These are phyloP conservation scores for Ulota crispa DNA, from an alignment of 225 moss, liverwort and hornwort genomes.

Conservation along the genomic window DNA sequence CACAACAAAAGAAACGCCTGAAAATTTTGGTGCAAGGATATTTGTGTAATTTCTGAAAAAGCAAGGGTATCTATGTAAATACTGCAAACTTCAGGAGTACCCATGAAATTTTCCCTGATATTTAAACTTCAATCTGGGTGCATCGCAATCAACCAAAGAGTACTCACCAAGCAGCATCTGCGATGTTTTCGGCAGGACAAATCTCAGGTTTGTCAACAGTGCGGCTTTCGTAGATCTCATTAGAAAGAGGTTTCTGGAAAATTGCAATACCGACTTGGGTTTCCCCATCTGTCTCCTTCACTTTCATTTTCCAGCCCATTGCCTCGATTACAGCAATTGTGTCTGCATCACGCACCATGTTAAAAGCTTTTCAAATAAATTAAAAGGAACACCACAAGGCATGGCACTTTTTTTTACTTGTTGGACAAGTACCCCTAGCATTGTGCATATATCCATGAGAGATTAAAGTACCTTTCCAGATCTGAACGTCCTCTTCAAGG, in stretches of 20 bases:
- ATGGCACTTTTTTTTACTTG: neutral
- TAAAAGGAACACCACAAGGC: neutral
- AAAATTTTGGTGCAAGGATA: too few species aligned
- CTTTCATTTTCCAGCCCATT: constrained; percentile 77
- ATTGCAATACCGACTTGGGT: constrained; percentile 73
- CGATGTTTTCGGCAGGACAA: constrained; percentile 61
- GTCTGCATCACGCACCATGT: constrained; percentile 37
- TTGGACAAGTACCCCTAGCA: neutral
- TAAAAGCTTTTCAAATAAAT: constrained; percentile 6
- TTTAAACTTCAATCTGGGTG: neutral
- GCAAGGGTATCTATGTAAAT: too few species aligned
- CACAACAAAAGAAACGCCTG: too few species aligned
- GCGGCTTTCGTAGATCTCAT: constrained; percentile 60
- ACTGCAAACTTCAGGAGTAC: too few species aligned
- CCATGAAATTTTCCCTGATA: neutral
- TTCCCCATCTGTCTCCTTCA: constrained; percentile 53
- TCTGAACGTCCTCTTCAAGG: constrained; percentile 45
- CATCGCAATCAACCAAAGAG: neutral
- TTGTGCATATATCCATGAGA: neutral
- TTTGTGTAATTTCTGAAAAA: too few species aligned
- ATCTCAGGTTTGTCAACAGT: constrained; percentile 60
- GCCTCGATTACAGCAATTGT: constrained; percentile 62
- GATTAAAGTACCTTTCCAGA: constrained; percentile 63
- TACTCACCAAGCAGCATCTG: constrained; percentile 84
- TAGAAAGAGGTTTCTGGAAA: constrained; percentile 73